Evolutionary conservation across 768 basidiomycete species (phyloP).

Genomic region (Rhizopogon vesiculosus): DNA sequence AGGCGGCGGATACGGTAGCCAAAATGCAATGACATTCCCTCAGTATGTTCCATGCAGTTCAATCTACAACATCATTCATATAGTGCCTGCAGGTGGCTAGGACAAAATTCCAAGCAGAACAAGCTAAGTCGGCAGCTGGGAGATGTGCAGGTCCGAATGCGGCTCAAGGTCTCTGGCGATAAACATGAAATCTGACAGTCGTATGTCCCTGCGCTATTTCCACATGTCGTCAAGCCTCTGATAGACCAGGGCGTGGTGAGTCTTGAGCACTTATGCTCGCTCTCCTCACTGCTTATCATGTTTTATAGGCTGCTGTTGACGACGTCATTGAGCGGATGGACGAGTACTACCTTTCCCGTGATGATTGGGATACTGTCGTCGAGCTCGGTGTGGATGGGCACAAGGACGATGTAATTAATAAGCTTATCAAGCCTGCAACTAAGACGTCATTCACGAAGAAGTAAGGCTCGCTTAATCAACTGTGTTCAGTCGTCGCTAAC

Average conservation of each 20-base stretch:
- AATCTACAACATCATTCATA: background rate
- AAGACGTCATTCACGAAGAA: slow-evolving; percentile 85
- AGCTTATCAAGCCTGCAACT: slow-evolving; percentile 76
- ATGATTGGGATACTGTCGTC: slow-evolving; percentile 96
- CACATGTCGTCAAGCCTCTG: slow-evolving; percentile 76
- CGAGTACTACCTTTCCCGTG: slow-evolving; percentile 86
- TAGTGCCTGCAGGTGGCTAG: slow-evolving; percentile 71
- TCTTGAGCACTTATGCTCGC: slow-evolving; percentile 12
- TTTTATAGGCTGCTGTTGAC: slow-evolving; percentile 64
- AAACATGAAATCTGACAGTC: slow-evolving; percentile 85
- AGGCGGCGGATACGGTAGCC: slow-evolving; percentile 61
- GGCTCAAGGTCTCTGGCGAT: slow-evolving; percentile 88
- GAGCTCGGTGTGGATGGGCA: slow-evolving; percentile 87
- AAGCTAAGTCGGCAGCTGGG: slow-evolving; percentile 77
- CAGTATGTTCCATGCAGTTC: slow-evolving; percentile 47
- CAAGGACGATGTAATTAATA: slow-evolving; percentile 69
- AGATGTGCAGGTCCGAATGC: slow-evolving; percentile 95
- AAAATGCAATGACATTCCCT: slow-evolving; percentile 73
- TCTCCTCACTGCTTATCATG: background rate
- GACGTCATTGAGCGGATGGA: slow-evolving; percentile 89
- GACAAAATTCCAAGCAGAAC: slow-evolving; percentile 91
- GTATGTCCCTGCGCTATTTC: slow-evolving; percentile 87
- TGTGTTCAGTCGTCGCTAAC: background rate
- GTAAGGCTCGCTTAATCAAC: slow-evolving; percentile 37
- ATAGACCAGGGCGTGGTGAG: slow-evolving; percentile 69